phyloP scores from a whole-genome alignment of 2,329 filamentous ascomycete species.

The Botrytis sinoallii region DNA sequence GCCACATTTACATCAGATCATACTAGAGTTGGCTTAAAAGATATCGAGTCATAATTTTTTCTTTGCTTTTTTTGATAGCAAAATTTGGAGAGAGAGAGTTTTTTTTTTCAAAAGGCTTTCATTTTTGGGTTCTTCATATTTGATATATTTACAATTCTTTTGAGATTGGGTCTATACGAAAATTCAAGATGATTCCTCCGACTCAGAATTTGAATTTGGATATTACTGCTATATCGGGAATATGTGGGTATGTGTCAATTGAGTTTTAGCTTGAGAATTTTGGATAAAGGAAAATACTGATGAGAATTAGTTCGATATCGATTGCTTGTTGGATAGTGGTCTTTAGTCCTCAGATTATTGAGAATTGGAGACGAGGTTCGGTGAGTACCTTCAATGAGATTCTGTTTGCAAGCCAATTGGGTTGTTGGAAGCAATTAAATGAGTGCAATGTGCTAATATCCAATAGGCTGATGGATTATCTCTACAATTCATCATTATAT shows the following conservation, averaged over 20 bases:
- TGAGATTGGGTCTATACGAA: neutral
- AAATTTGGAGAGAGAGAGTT: neutral
- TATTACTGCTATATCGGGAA: conserved; percentile 87
- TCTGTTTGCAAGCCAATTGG: neutral
- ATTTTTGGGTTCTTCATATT: neutral
- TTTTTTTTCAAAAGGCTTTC: neutral
- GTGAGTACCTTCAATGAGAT: conserved; percentile 5
- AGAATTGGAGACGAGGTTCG: conserved; percentile 82
- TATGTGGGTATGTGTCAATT: conserved; percentile 64
- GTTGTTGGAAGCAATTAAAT: neutral
- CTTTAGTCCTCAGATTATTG: conserved; percentile 94
- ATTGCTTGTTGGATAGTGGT: conserved; percentile 96
- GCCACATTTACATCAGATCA: neutral
- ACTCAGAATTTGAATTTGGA: conserved; percentile 64
- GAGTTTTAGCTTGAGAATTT: neutral
- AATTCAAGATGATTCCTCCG: conserved; percentile 43
- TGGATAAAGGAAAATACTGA: conserved; percentile 19
- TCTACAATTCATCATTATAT: conserved; percentile 87
- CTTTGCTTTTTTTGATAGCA: neutral
- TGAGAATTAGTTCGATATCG: conserved; percentile 69
- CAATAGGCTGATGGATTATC: conserved; percentile 75
- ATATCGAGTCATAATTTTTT: neutral
- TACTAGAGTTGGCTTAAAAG: neutral
- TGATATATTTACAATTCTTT: neutral
- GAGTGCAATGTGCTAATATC: neutral